Conservation (phyloP, 2,329 filamentous ascomycete species). For the Trichoderma sp. region DNA sequence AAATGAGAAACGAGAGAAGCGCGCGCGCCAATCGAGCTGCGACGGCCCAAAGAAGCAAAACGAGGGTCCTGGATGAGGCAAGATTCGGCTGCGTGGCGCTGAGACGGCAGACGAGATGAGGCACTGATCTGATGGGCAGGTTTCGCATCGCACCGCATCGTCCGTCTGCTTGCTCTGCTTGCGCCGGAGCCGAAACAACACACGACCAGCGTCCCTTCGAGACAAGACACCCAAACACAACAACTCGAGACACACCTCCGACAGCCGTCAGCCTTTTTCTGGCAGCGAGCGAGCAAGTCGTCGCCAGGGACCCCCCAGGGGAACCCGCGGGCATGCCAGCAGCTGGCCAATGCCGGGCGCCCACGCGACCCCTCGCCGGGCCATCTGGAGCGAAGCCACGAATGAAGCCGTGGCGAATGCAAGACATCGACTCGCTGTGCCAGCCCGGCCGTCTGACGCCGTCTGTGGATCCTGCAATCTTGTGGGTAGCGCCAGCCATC, state of each 20-base stretch:
- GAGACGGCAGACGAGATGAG: neutral
- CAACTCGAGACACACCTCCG: too few species aligned
- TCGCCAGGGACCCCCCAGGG: constrained; percentile 3
- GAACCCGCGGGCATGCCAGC: constrained; percentile 9
- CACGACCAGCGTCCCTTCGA: too few species aligned
- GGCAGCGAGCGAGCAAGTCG: too few species aligned
- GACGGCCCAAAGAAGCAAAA: constrained; percentile 25
- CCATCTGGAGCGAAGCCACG: constrained; percentile 37
- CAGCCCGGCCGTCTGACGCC: constrained; percentile 43
- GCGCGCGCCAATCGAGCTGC: constrained; percentile 21
- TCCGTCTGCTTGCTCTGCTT: constrained; percentile 1
- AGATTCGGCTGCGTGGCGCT: constrained; percentile 18
- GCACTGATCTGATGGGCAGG: neutral
- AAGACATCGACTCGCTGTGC: constrained; percentile 49
- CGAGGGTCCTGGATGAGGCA: constrained; percentile 2
- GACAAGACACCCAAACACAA: too few species aligned
- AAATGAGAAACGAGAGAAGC: neutral
- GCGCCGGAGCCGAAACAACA: neutral
- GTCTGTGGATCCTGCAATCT: constrained; percentile 43
- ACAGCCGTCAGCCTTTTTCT: too few species aligned
- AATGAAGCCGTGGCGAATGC: constrained; percentile 35
- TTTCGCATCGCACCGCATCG: constrained; percentile 3
- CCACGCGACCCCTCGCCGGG: constrained; percentile 37
- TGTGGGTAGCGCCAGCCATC: constrained; percentile 44
- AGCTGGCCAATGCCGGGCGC: constrained; percentile 40